phyloP scores from a whole-genome alignment of 345 rosid species.

The Eucalyptus urophylla region DNA sequence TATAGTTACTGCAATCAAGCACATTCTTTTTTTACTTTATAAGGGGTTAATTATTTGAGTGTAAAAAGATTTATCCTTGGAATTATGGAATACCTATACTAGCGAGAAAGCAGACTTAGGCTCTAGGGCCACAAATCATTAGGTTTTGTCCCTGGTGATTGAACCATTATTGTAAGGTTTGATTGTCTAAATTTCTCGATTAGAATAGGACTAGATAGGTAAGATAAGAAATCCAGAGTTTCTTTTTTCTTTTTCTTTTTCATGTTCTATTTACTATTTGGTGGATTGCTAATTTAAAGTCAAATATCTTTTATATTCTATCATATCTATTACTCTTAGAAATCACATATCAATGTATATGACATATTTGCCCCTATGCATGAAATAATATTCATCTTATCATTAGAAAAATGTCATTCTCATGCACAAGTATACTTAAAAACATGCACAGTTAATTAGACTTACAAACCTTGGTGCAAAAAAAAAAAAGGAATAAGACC shows the following conservation, averaged over 20 bases:
- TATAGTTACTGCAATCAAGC: too few relatives aligned
- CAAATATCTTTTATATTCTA: neutral
- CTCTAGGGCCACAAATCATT: too few relatives aligned
- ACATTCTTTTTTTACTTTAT: too few relatives aligned
- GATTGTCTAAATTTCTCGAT: too few relatives aligned
- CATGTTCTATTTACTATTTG: neutral
- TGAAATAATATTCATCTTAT: neutral
- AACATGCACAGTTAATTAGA: neutral
- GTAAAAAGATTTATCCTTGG: accelerated
- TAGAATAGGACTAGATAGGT: neutral
- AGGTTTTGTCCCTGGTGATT: too few relatives aligned
- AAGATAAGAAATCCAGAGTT: neutral
- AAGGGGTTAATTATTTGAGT: too few relatives aligned
- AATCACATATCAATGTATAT: neutral
- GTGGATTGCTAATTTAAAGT: neutral
- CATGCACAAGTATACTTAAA: neutral
- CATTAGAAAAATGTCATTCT: neutral
- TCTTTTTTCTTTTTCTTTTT: too few relatives aligned
- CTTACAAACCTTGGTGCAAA: neutral
- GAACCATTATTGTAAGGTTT: too few relatives aligned
- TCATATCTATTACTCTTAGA: neutral
- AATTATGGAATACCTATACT: too few relatives aligned
- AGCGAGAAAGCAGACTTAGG: too few relatives aligned
- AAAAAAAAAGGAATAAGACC: too few relatives aligned
- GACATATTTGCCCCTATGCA: neutral